These are phyloP conservation scores for Trichoderma sp. DNA, from an alignment of 2,329 filamentous ascomycete species.

Conservation along the genomic window DNA sequence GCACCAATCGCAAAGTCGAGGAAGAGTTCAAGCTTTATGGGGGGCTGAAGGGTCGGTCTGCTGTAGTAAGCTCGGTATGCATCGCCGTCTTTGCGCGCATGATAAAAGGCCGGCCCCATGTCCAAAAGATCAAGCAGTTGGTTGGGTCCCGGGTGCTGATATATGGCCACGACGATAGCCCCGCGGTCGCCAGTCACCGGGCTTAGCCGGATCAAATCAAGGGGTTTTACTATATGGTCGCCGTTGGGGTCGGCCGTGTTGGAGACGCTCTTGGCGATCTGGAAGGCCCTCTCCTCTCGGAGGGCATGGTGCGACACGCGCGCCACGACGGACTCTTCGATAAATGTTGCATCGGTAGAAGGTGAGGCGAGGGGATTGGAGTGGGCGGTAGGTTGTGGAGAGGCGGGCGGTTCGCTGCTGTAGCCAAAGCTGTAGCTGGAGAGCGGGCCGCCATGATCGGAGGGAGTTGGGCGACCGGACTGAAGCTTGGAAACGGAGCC, in stretches of 20 bases:
- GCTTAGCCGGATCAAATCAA: slow-evolving; percentile 74
- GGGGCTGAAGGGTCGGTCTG: slow-evolving; percentile 50
- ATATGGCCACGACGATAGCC: slow-evolving; percentile 75
- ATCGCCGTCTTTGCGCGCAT: slow-evolving; percentile 51
- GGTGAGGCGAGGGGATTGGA: slow-evolving; percentile 33
- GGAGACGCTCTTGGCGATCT: slow-evolving; percentile 72
- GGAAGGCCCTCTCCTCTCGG: slow-evolving; percentile 82
- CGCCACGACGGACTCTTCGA: slow-evolving; percentile 70
- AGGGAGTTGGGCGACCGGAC: slow-evolving; percentile 43
- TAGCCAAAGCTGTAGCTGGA: slow-evolving; percentile 35
- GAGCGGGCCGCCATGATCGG: slow-evolving; percentile 33
- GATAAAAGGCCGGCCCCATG: slow-evolving; percentile 73
- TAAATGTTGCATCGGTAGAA: slow-evolving; percentile 48
- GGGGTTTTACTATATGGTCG: slow-evolving; percentile 73
- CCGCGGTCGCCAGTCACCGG: slow-evolving; percentile 66
- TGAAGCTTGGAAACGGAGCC: slow-evolving; percentile 42
- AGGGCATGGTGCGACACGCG: slow-evolving; percentile 79
- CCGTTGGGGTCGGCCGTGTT: slow-evolving; percentile 68
- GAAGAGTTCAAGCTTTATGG: slow-evolving; percentile 71
- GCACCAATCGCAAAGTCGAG: slow-evolving; percentile 90
- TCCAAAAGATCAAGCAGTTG: slow-evolving; percentile 68
- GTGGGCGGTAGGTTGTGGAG: slow-evolving; percentile 36
- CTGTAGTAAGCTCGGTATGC: slow-evolving; percentile 45
- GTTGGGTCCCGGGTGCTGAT: slow-evolving; percentile 74
- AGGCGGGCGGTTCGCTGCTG: slow-evolving; percentile 41